Evolutionary conservation across 139 green algal species (phyloP).

Genomic region (Diplosphaera chodatii): DNA sequence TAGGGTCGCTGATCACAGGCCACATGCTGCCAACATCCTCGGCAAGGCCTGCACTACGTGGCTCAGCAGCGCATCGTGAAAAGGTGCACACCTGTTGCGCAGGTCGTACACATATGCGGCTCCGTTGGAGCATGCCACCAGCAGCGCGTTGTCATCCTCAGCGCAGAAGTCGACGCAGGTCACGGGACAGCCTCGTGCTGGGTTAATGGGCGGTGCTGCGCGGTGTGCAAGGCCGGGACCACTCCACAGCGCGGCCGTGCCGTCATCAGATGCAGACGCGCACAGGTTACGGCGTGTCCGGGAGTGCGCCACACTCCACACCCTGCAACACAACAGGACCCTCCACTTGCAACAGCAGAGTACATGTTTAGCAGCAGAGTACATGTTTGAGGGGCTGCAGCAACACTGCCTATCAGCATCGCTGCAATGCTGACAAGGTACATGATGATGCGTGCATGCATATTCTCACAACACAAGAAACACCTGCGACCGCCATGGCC

Average conservation of each 20-base stretch:
- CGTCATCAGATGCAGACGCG: conserved; percentile 73
- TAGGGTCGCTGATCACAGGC: too few species aligned
- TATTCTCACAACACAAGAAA: too few species aligned
- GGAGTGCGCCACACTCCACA: conserved; percentile 81
- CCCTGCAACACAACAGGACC: too few species aligned
- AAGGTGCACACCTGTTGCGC: conserved; percentile 12
- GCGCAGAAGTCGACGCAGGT: conserved; percentile 74
- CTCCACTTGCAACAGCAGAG: too few species aligned
- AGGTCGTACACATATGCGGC: conserved; percentile 76
- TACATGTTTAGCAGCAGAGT: too few species aligned
- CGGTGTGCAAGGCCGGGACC: conserved; percentile 26
- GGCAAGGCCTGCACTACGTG: too few species aligned
- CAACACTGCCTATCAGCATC: too few species aligned
- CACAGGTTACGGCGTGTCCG: conserved; percentile 38
- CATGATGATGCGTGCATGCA: too few species aligned
- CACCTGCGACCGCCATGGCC: conserved; percentile 56
- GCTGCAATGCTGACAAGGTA: too few species aligned
- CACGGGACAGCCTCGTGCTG: conserved; percentile 23
- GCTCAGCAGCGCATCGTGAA: too few species aligned
- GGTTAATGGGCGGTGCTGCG: conserved; percentile 30
- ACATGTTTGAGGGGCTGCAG: too few species aligned
- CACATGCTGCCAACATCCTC: too few species aligned
- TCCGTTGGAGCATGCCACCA: conserved; percentile 62
- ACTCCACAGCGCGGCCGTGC: conserved; percentile 72
- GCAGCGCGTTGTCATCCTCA: conserved; percentile 54